Base-by-base conservation (phyloP, 164 flowering plant species). In the Kalanchoe fedtschenkoi region DNA sequence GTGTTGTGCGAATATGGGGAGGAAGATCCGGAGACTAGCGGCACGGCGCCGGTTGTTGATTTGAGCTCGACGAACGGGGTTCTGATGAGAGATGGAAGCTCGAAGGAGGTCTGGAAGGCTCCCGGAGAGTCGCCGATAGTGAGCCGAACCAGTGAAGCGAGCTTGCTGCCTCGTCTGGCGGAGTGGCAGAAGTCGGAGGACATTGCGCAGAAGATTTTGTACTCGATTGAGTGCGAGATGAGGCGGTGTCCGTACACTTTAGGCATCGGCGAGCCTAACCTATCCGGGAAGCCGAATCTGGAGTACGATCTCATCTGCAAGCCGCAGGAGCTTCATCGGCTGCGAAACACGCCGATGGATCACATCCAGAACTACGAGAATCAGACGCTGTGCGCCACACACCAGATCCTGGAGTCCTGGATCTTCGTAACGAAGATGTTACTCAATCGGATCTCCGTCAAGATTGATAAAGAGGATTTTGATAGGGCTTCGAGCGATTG, bases 251-350 rank as follows among this genome's bases (percentile, higher is more conserved):
- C 80, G 32, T 92, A 78, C 85, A 86, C 96, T 19, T 74, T 92
- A 7, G 98, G 96, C 1, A 42, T 92, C 11, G 98, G 98, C 1
- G 98, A 92, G 69, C 89, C 89, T 32, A 92, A 92, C 54, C 76
- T 89, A 14, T 58, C 73, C 63, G 87, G 89, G 0, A 92, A 92
- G 64, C 91, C 92, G 19, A 75, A 62, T 67, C 83, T 92, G 14
- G 75, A 83, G 3, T 92, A 92, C 81, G 98, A 92, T 73, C 72
- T 67, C 56, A 74, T 92, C 9, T 87, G 93, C 77, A 76, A 60
- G 58, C 96, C 98, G 13, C 54, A 65, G 24, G 82, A 83, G 63
- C 79, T 92, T 17, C 93, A 87, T 61, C 54, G 78, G 21, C 72
- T 89, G 57, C 86, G 77, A 65, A 74, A 62, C 28, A 66, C 60